Base-by-base conservation (phyloP, 805 yeast genomes). In the Saturnispora mendoncae region DNA sequence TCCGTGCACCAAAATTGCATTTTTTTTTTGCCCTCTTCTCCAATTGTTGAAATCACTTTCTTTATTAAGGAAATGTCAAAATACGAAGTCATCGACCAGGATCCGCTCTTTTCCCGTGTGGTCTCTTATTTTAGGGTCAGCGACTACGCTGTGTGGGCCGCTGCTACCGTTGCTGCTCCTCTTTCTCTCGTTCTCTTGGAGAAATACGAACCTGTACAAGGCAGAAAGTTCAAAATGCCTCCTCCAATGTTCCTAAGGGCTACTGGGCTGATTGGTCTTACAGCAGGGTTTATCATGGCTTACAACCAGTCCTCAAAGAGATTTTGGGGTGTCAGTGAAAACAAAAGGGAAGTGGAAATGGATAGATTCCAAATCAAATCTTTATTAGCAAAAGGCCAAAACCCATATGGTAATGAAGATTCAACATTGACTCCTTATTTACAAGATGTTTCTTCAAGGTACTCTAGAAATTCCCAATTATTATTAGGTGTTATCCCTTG, bases 311-410 rank as follows among this genome's bases (percentile, higher is more conserved):
- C 88, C 9, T 66, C 80, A 20, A 69, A 72, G 58, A 72, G 95
- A 56, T 84, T 84, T 63, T 76, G 80, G 71, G 95, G 95, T 21
- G 74, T 76, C 67, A 50, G 71, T 19, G 95, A 85, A 63, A 84
- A 84, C 62, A 51, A 66, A 26, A 65, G 78, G 48, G 95, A 84
- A 62, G 85, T 82, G 40, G 56, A 56, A 42, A 76, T 69, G 62
- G 94, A 85, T 60, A 70, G 94, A 58, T 78, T 67, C 56, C 87
- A 84, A 60, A 71, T 79, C 48, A 83, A 84, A 60, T 66, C 69
- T 48, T 69, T 77, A 48, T 71, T 84, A 48, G 70, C 83, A 25
- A 63, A 72, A 54, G 86, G 81, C 28, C 67, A 70, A 53, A 70
- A 78, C 41, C 84, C 90, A 27, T 81, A 76, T 60, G 84, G 83